A percentile compares a stretch with the other conserved stretches of the same genome.
These are phyloP conservation scores for Sporisorium exsertum DNA, from an alignment of 1,284 basidiomycete genomes.

Conservation along the genomic window DNA sequence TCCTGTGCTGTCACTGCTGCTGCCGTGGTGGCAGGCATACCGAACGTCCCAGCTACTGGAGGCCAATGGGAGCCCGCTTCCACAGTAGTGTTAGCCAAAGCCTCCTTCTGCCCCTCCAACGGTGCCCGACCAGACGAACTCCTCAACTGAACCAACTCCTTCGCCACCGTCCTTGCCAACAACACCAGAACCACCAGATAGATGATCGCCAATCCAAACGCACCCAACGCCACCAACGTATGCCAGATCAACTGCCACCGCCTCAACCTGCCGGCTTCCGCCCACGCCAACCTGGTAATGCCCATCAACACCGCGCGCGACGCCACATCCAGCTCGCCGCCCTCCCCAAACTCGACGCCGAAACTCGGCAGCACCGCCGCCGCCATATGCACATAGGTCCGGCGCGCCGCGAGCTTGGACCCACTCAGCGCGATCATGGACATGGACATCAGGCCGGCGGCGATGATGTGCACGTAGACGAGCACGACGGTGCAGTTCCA, in stretches of 20 bases:
- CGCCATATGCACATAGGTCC: not conserved
- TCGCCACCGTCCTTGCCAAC: conserved; percentile 15
- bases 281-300: conserved; percentile 1
- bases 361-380: not conserved
- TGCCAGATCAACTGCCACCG: conserved; percentile 13
- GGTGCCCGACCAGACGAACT: not conserved
- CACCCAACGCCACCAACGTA: conserved; percentile 15
- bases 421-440: not conserved
- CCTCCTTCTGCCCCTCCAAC: not conserved
- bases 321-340: not conserved
- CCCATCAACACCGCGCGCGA: not conserved
- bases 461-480: not conserved
- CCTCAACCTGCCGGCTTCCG: not conserved
- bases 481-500: conserved; percentile 23
- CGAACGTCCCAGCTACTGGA: not conserved
- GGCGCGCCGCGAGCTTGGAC: conserved; percentile 4
- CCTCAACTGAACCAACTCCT: conserved; percentile 24
- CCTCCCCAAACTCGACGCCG: not conserved
- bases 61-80: conserved; percentile 6
- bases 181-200: conserved; percentile 18
- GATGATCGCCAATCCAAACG: not conserved
- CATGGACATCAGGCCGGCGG: not conserved
- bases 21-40: not conserved
- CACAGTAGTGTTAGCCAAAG: not conserved
- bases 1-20: not conserved